phyloP scores from a whole-genome alignment of 2,329 filamentous ascomycete genomes.

The Beauveria asiatica region DNA sequence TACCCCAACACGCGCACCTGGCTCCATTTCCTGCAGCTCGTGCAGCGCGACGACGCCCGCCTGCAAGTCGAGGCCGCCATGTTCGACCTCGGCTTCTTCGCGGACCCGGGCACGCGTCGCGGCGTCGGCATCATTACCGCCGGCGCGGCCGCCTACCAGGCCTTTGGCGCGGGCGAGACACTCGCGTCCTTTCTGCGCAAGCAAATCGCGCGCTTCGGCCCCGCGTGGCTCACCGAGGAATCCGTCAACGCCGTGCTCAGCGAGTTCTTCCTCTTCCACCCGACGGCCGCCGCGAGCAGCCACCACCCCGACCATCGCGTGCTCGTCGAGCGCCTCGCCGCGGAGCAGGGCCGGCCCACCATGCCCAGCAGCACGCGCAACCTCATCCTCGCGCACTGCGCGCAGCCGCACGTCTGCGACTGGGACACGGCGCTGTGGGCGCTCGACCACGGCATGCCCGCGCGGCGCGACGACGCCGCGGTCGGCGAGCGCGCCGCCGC shows the following conservation, averaged over 20 bases:
- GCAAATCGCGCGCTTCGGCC: slow-evolving; percentile 36
- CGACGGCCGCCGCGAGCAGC: slow-evolving; percentile 12
- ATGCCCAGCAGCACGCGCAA: slow-evolving; percentile 28
- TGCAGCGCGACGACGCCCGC: slow-evolving; percentile 49
- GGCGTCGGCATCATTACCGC: slow-evolving; percentile 36
- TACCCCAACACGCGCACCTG: slow-evolving; percentile 38
- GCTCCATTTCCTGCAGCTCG: slow-evolving; percentile 40
- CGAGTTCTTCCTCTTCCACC: slow-evolving; percentile 33
- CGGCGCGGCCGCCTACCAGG: slow-evolving; percentile 32
- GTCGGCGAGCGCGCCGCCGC: slow-evolving; percentile 19
- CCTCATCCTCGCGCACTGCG: slow-evolving; percentile 27
- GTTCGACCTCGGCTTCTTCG: slow-evolving; percentile 35
- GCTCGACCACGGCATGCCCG: slow-evolving; percentile 16
- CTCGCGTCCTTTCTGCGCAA: slow-evolving; percentile 30
- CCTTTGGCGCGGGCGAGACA: slow-evolving; percentile 27
- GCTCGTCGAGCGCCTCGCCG: slow-evolving; percentile 19
- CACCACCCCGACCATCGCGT: slow-evolving; percentile 20
- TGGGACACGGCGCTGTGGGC: slow-evolving; percentile 26
- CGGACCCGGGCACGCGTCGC: slow-evolving; percentile 26
- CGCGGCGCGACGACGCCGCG: background rate
- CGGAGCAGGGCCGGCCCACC: slow-evolving; percentile 14
- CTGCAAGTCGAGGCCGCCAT: slow-evolving; percentile 39
- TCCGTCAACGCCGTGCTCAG: slow-evolving; percentile 32
- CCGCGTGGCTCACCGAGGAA: slow-evolving; percentile 33
- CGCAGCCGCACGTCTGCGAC: slow-evolving; percentile 16